Conservation (phyloP, 2,329 filamentous ascomycete species). For the Penicillium sp. region DNA sequence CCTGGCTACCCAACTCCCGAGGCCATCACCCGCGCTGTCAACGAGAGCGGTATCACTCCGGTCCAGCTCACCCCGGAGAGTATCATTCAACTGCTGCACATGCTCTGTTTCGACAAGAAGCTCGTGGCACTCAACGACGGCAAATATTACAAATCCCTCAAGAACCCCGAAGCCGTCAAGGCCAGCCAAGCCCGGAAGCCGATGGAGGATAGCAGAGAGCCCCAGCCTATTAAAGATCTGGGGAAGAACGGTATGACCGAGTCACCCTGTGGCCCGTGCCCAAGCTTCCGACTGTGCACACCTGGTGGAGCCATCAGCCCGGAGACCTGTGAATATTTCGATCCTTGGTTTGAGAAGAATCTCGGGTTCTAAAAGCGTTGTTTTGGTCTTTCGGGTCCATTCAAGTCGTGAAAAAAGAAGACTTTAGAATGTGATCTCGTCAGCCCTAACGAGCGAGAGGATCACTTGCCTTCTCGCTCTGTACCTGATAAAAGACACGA, state of each 20-base stretch:
- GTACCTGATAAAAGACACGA: slow-evolving; percentile 3
- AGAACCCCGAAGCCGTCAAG: slow-evolving; percentile 40
- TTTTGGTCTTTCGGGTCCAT: neutral
- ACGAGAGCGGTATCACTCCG: slow-evolving; percentile 67
- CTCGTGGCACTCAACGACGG: slow-evolving; percentile 63
- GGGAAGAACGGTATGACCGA: slow-evolving; percentile 79
- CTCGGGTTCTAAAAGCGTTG: slow-evolving; percentile 33
- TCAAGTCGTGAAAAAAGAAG: neutral
- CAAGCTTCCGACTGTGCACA: slow-evolving; percentile 88
- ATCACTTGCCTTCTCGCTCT: neutral
- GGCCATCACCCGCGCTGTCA: slow-evolving; percentile 74
- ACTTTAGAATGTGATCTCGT: neutral
- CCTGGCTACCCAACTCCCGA: slow-evolving; percentile 76
- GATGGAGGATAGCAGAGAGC: slow-evolving; percentile 27
- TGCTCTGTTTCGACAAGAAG: slow-evolving; percentile 84
- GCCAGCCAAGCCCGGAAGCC: slow-evolving; percentile 35
- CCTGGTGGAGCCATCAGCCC: slow-evolving; percentile 89
- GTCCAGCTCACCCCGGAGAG: slow-evolving; percentile 70
- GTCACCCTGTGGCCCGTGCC: slow-evolving; percentile 86
- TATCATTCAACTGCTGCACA: slow-evolving; percentile 81
- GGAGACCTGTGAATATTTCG: slow-evolving; percentile 87
- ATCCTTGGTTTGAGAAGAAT: slow-evolving; percentile 68
- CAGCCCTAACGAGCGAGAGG: neutral
- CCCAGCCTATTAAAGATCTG: slow-evolving; percentile 39
- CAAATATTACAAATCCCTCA: slow-evolving; percentile 51